A percentile compares a stretch with the other conserved stretches of the same genome.
Evolutionary conservation across 192 early-diverging fungal genomes (phyloP).

Genomic region (Coemansia sp.): DNA sequence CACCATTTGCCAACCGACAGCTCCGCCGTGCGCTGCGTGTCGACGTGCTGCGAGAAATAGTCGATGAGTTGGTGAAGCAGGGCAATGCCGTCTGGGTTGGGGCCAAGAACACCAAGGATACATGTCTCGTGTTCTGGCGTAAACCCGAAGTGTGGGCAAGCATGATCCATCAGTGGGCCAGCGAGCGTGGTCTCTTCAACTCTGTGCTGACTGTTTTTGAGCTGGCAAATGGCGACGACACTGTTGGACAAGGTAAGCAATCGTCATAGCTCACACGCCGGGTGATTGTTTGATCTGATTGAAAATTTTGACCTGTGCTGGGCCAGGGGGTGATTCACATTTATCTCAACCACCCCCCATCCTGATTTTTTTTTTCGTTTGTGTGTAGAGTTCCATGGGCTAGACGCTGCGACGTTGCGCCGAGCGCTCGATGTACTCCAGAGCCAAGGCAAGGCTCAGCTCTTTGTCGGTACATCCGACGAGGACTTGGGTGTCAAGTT

Average conservation of each 20-base stretch:
- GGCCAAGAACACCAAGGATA: constrained; percentile 47
- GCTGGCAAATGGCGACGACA: constrained; percentile 81
- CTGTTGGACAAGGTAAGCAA: constrained; percentile 69
- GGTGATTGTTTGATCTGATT: constrained; percentile 12
- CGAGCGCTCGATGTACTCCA: constrained; percentile 81
- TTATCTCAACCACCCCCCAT: not conserved
- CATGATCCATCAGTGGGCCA: constrained; percentile 82
- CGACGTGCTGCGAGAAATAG: constrained; percentile 70
- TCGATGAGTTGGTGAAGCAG: constrained; percentile 75
- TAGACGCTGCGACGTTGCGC: constrained; percentile 72
- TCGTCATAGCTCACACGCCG: not conserved
- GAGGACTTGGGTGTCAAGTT: constrained; percentile 90
- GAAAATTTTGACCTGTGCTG: constrained; percentile 12
- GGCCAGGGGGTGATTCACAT: constrained; percentile 6
- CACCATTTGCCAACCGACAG: constrained; percentile 70
- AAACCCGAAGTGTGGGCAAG: constrained; percentile 91
- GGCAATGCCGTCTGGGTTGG: constrained; percentile 59
- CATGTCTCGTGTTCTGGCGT: constrained; percentile 81
- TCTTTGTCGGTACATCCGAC: constrained; percentile 63
- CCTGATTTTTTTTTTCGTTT: not conserved
- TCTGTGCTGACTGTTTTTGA: constrained; percentile 88
- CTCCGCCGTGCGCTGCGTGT: constrained; percentile 68
- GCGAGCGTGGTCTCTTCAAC: constrained; percentile 72
- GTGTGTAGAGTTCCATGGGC: constrained; percentile 74
- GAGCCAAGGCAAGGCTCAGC: constrained; percentile 79